phyloP scores from a whole-genome alignment of 2,329 filamentous ascomycete genomes.

The Chaetomium olivaceum region DNA sequence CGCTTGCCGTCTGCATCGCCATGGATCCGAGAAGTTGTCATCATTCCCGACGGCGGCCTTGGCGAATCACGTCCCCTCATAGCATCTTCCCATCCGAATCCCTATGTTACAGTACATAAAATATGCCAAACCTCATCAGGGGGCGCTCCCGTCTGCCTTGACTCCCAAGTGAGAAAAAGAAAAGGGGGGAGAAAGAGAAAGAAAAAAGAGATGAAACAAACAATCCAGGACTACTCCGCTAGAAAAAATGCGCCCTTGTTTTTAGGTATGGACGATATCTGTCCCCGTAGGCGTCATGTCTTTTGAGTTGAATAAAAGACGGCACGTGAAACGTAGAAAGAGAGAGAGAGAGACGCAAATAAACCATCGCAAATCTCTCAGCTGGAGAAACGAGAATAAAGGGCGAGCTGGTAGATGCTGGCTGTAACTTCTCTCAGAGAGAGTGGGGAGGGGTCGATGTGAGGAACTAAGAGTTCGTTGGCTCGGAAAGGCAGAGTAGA shows the following conservation, averaged over 20 bases:
- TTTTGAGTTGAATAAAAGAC: not conserved
- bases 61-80: not conserved
- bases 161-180: slow-evolving; percentile 4
- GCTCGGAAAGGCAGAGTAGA: not conserved
- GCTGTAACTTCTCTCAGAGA: not conserved
- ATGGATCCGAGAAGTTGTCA: not conserved
- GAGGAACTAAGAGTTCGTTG: not conserved
- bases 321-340: not conserved
- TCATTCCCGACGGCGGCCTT: not conserved
- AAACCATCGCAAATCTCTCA: not conserved
- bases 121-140: slow-evolving; percentile 5
- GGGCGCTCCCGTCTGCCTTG: not conserved
- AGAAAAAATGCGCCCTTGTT: not conserved
- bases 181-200: not conserved
- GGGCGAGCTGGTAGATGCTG: not conserved
- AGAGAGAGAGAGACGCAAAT: not conserved
- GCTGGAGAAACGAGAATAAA: not conserved
- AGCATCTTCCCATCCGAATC: not conserved
- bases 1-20: not conserved
- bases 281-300: not conserved
- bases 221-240: slow-evolving; percentile 8
- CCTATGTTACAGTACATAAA: slow-evolving; percentile 18
- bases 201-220: not conserved
- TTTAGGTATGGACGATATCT: not conserved
- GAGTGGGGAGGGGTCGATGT: not conserved